Conservation (phyloP, 306 rosid genomes). For the Acmispon strigosus region DNA sequence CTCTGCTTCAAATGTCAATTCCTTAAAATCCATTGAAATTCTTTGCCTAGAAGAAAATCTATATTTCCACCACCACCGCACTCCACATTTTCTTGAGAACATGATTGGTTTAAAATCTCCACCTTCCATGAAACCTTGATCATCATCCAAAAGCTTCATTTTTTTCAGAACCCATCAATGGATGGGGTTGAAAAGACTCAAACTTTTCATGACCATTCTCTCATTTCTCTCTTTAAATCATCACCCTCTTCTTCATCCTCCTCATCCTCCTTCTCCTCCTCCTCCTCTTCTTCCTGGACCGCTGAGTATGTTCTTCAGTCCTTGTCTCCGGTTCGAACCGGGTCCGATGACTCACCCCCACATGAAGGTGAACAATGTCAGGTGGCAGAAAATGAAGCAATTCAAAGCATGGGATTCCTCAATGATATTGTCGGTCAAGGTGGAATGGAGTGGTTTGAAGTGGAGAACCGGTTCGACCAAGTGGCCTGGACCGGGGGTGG, state of each 20-base stretch:
- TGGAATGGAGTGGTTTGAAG: constrained; percentile 56
- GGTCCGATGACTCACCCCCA: background rate
- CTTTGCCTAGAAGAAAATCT: constrained; percentile 9
- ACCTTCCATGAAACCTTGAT: constrained; percentile 13
- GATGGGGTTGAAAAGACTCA: constrained; percentile 24
- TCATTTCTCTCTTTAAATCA: constrained; percentile 26
- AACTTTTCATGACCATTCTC: constrained; percentile 21
- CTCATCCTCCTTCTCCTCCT: constrained; percentile 2
- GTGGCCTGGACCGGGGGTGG: constrained; percentile 24
- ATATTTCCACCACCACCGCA: background rate
- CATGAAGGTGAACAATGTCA: background rate
- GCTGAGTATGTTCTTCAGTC: constrained; percentile 6
- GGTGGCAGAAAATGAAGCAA: constrained; percentile 24
- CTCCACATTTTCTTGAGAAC: constrained; percentile 18
- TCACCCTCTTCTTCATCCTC: constrained; percentile 30
- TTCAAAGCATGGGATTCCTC: constrained; percentile 26
- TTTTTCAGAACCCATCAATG: constrained; percentile 35
- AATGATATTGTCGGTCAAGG: constrained; percentile 24
- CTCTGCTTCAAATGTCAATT: background rate
- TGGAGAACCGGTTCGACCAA: constrained; percentile 52
- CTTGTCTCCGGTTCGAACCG: constrained; percentile 27
- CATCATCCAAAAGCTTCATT: background rate
- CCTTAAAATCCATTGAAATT: constrained; percentile 11
- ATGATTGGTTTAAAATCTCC: background rate
- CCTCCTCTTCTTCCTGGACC: constrained; percentile 28